A percentile compares a stretch with the other conserved stretches of the same genome.
These are phyloP conservation scores for Penicillium sp. DNA, from an alignment of 2,329 filamentous ascomycete species.

Conservation along the genomic window DNA sequence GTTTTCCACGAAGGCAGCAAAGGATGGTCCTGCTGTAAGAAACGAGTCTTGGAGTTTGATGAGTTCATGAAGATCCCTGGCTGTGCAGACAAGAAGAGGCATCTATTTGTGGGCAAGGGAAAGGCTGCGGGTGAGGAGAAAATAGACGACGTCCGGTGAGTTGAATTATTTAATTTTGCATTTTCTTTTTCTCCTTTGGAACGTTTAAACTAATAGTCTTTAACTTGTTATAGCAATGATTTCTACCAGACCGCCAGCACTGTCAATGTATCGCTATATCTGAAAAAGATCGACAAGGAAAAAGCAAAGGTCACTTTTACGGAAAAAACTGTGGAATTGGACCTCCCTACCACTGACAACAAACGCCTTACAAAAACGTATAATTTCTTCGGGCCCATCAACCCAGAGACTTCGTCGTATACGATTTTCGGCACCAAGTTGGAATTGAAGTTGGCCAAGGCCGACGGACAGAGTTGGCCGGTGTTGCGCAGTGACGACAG, in stretches of 20 bases:
- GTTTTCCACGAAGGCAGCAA: conserved; percentile 99
- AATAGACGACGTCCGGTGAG: conserved; percentile 71
- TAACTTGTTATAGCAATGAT: conserved; percentile 59
- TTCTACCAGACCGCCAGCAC: conserved; percentile 88
- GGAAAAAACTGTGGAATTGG: conserved; percentile 62
- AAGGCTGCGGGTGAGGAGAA: conserved; percentile 69
- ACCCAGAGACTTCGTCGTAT: conserved; percentile 69
- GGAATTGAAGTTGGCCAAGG: conserved; percentile 70
- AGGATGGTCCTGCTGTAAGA: conserved; percentile 95
- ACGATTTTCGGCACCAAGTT: conserved; percentile 87
- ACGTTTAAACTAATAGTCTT: not conserved
- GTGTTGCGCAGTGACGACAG: conserved; percentile 76
- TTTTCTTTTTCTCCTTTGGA: not conserved
- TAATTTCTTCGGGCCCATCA: conserved; percentile 72
- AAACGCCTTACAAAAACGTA: conserved; percentile 77
- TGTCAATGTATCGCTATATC: conserved; percentile 87
- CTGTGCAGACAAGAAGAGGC: conserved; percentile 74
- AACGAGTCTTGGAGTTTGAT: conserved; percentile 91
- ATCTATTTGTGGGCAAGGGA: conserved; percentile 76
- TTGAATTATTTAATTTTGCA: conserved; percentile 8
- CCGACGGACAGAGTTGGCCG: conserved; percentile 77
- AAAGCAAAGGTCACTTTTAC: conserved; percentile 69
- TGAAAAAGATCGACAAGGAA: conserved; percentile 93
- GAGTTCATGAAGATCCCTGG: conserved; percentile 96
- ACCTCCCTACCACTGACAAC: conserved; percentile 79